Percentiles rank a stretch among this genome's conserved stretches.
Evolutionary conservation across 805 yeast species (phyloP).

Genomic region (Candida oleophila): DNA sequence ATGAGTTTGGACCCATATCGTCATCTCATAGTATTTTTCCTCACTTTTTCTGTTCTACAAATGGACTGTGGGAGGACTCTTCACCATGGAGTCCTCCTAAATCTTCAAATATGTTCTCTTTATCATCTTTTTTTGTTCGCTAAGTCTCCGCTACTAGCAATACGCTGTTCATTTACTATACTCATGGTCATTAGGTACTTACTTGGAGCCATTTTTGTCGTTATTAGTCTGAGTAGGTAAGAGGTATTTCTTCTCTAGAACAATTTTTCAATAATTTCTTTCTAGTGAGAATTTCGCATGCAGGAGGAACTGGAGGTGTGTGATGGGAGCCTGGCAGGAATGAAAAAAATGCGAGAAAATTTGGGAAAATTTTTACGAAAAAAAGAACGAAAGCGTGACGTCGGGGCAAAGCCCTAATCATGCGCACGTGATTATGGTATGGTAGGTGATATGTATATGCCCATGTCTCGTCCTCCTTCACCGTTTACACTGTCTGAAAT

Average conservation of each 20-base stretch:
- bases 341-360: not conserved
- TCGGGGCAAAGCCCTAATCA: slow-evolving; percentile 7
- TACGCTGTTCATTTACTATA: not conserved
- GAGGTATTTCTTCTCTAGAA: slow-evolving; percentile 2
- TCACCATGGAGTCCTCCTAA: not conserved
- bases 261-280: slow-evolving; percentile 3
- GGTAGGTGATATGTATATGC: no score
- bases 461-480: no score
- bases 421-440: slow-evolving; percentile 1
- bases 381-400: slow-evolving; percentile 1
- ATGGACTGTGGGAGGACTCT: no score
- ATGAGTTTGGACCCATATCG: no score
- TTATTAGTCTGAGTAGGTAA: slow-evolving; percentile 4
- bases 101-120: not conserved
- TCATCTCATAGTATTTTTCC: no score
- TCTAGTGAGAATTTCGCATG: not conserved
- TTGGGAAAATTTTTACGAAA: not conserved
- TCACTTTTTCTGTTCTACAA: no score
- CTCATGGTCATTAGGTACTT: slow-evolving; percentile 9
- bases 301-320: slow-evolving; percentile 1
- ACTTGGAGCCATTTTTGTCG: slow-evolving; percentile 22
- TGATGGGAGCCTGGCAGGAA: not conserved
- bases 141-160: not conserved
- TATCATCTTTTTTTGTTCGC: not conserved
- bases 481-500: not conserved